These are phyloP conservation scores for Flueggea neowawraea DNA, from an alignment of 441 rosid species.

Conservation along the genomic window DNA sequence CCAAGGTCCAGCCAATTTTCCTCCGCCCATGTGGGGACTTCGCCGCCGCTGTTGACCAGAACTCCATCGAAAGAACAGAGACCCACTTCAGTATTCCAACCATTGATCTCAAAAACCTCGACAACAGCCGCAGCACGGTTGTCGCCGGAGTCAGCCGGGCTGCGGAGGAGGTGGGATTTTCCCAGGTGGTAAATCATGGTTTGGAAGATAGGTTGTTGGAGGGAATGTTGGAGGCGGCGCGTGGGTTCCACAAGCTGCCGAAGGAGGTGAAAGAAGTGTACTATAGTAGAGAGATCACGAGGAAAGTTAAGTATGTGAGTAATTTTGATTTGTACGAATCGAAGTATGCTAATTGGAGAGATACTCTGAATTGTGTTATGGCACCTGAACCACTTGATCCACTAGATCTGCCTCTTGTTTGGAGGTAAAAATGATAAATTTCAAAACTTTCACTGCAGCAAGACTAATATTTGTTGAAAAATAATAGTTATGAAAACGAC, in stretches of 20 bases:
- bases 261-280: constrained; percentile 21
- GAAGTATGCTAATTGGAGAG: constrained; percentile 45
- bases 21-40: neutral
- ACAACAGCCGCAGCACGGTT: neutral
- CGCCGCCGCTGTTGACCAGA: neutral
- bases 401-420: constrained; percentile 36
- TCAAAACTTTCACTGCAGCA: too few relatives aligned
- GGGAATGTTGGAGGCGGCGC: constrained; percentile 29
- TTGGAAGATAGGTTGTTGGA: constrained; percentile 34
- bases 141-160: constrained; percentile 4
- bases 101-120: constrained; percentile 14
- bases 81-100: constrained; percentile 9
- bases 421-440: constrained; percentile 26
- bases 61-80: neutral
- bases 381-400: constrained; percentile 37
- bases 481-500: too few relatives aligned
- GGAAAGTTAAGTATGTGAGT: constrained; percentile 28
- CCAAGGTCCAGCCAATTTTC: constrained; percentile 29
- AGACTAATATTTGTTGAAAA: too few relatives aligned
- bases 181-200: constrained; percentile 25
- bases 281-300: constrained; percentile 25
- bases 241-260: constrained; percentile 40
- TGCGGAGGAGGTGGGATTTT: constrained; percentile 13
- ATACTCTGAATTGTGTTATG: constrained; percentile 22
- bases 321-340: constrained; percentile 39